A percentile compares a stretch with the other conserved stretches of the same genome.
phyloP scores from a whole-genome alignment of 2,329 filamentous ascomycete species.

The Purpureocillium takamizusanense region DNA sequence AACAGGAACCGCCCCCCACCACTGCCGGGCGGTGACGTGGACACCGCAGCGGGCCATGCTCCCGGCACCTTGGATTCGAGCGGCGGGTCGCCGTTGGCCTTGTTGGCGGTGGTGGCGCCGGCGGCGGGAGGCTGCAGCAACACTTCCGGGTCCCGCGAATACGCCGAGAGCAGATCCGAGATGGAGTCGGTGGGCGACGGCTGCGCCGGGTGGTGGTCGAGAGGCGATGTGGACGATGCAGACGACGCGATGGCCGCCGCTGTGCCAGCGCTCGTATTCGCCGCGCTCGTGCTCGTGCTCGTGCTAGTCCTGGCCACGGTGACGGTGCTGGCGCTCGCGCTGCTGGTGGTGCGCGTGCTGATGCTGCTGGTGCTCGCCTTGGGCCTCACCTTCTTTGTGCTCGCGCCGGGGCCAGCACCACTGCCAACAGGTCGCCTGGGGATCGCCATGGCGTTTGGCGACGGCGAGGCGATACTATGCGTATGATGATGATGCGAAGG shows the following conservation, averaged over 20 bases:
- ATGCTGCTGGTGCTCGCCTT: too few species aligned
- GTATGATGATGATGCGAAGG: too few species aligned
- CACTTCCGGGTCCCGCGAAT: conserved; percentile 36
- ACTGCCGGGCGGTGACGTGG: neutral
- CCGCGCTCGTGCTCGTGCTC: too few species aligned
- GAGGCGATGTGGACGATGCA: conserved; percentile 4
- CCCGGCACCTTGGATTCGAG: neutral
- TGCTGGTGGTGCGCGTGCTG: neutral
- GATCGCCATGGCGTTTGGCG: conserved; percentile 20
- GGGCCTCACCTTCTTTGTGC: too few species aligned
- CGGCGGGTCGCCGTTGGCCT: neutral
- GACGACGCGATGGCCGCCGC: neutral
- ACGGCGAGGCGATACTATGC: conserved; percentile 6
- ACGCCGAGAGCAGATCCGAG: conserved; percentile 47
- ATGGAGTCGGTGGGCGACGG: conserved; percentile 38
- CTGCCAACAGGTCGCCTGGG: conserved; percentile 23
- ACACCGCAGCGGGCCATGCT: neutral
- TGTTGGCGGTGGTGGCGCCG: neutral
- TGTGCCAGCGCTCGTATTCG: neutral
- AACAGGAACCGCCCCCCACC: too few species aligned
- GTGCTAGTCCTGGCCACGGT: too few species aligned
- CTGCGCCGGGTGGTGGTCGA: conserved; percentile 14
- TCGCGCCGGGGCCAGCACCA: too few species aligned
- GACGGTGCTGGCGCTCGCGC: neutral
- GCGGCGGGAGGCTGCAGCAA: neutral